Evolutionary conservation across 129 eudicot species (phyloP).

Genomic region (Arctium lappa): DNA sequence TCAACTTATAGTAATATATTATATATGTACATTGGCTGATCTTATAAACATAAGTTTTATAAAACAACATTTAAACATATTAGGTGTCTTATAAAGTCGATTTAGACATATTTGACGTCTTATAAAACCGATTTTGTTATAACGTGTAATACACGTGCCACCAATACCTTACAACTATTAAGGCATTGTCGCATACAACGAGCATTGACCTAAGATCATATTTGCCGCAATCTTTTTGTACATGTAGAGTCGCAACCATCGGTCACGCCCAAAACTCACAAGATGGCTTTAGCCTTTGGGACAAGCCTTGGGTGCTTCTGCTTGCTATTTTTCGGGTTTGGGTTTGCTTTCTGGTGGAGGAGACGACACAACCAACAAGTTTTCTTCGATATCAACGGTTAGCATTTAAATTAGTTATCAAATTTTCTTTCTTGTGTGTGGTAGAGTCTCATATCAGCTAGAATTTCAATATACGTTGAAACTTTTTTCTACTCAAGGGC

Average conservation of each 20-base stretch:
- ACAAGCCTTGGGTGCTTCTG: slow-evolving; percentile 82
- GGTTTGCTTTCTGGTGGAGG: slow-evolving; percentile 82
- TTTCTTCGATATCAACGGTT: slow-evolving; percentile 77
- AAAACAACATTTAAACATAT: not conserved
- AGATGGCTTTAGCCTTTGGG: slow-evolving; percentile 82
- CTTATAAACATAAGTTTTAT: not conserved
- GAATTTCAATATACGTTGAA: too few species aligned
- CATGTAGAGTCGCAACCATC: slow-evolving; percentile 45
- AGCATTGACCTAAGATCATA: not conserved
- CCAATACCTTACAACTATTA: not conserved
- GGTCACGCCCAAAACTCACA: slow-evolving; percentile 52
- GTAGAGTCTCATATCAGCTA: too few species aligned
- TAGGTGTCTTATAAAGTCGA: too few species aligned
- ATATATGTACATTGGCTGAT: not conserved
- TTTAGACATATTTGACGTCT: too few species aligned
- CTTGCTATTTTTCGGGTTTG: slow-evolving; percentile 68
- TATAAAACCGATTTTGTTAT: not conserved
- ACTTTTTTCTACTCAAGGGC: too few species aligned
- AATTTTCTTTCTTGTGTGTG: not conserved
- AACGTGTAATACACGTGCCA: not conserved
- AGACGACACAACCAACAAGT: slow-evolving; percentile 80
- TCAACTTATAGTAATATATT: not conserved
- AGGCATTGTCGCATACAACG: not conserved
- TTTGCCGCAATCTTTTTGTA: slow-evolving; percentile 1
- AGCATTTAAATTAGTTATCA: slow-evolving; percentile 9